phyloP scores from a whole-genome alignment of 1,139 yeast genomes.

The Diutina pseudorugosa region DNA sequence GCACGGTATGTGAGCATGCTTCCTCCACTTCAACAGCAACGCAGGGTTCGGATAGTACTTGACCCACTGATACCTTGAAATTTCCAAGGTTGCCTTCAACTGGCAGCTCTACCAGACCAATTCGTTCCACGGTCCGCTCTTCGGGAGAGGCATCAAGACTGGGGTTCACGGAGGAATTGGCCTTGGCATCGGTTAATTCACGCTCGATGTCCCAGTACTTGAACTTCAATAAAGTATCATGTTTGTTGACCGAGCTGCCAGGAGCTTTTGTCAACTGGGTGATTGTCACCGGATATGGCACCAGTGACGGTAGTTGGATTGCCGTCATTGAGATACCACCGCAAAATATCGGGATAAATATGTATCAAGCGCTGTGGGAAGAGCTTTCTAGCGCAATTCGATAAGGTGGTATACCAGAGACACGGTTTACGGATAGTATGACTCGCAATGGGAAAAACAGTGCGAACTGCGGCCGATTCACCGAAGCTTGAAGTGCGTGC shows the following conservation, averaged over 20 bases:
- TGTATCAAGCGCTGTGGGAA: not conserved
- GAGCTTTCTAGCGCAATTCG: not conserved
- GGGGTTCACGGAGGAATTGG: conserved; percentile 19
- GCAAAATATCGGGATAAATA: not conserved
- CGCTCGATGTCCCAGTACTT: conserved; percentile 60
- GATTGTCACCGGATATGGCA: conserved; percentile 61
- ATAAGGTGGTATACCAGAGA: not conserved
- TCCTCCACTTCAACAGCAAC: conserved; percentile 48
- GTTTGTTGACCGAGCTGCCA: conserved; percentile 39
- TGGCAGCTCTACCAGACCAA: conserved; percentile 74
- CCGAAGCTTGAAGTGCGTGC: not conserved
- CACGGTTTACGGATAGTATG: not conserved
- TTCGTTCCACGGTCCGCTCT: conserved; percentile 38
- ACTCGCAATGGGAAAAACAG: not conserved
- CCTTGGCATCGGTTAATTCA: conserved; percentile 17
- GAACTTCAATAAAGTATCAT: conserved; percentile 45
- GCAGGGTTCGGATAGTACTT: conserved; percentile 42
- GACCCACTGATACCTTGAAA: conserved; percentile 43
- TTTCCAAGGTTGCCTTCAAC: conserved; percentile 54
- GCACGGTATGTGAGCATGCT: conserved; percentile 90
- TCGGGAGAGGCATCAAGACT: conserved; percentile 31
- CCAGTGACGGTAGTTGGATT: conserved; percentile 38
- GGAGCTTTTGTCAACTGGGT: conserved; percentile 32
- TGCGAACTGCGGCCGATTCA: not conserved
- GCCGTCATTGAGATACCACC: conserved; percentile 13